Base-by-base conservation (phyloP, 768 basidiomycete genomes). In the Phaffia australis region DNA sequence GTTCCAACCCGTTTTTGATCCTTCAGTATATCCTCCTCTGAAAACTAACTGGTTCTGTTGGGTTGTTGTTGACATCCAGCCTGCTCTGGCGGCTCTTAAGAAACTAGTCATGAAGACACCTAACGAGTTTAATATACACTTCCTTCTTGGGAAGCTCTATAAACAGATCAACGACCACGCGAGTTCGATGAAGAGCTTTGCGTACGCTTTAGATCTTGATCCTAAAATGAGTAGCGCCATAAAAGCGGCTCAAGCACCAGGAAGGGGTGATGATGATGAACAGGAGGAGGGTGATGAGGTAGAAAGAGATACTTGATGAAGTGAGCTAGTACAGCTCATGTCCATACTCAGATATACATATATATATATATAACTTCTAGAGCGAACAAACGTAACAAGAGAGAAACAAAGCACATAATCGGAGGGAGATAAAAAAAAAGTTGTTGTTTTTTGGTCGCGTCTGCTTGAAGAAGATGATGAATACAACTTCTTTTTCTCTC, bases 91-190 rank as follows among this genome's bases (percentile, higher is more conserved):
- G 68, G 89, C 92, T 75, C 81, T 98, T 74, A 85, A 90, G 77
- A 79, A 80, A 68, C 82, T 99, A 61, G 82, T 85, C 71, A 84
- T 84, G 75, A 79, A 84, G 69, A 88, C 92, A 47, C 94, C 94
- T 8, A 89, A 92, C 74, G 95, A 99, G 79, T 87, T 92, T 63
- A 97, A 97, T 78, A 88, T 98, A 65, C 84, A 93, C 67, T 95
- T 95, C 83, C 86, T 97, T 77, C 83, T 99, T 21, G 95, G 92
- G 30, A 88, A 87, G 78, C 86, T 87, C 67, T 97, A 95, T 74
- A 84, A 89, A 56, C 80, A 88, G 71, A 77, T 87, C 64, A 89
- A 89, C 47, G 81, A 90, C 76, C 83, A 84, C 70, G 80, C 82
- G 23, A 86, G 88, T 76, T 85, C 90, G 58, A 87, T 88, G 65